These are phyloP conservation scores for Dactylonectria estremocensis DNA, from an alignment of 2,329 filamentous ascomycete species.

Conservation along the genomic window DNA sequence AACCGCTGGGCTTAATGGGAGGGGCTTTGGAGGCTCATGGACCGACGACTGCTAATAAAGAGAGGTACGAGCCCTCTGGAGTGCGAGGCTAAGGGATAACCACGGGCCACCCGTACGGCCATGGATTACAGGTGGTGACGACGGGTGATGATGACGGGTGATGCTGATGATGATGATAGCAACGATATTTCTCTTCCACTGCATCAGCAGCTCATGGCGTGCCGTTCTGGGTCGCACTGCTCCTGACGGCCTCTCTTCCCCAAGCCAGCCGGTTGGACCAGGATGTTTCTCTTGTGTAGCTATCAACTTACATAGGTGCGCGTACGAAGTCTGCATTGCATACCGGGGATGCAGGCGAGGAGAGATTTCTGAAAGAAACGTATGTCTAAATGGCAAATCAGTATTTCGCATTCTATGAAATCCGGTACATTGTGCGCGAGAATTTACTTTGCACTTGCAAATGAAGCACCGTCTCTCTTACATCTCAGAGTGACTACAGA, in stretches of 20 bases:
- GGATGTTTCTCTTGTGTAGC: neutral
- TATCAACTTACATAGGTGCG: no score
- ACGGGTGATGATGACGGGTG: neutral
- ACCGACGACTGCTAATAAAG: neutral
- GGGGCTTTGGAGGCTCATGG: neutral
- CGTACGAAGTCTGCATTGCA: neutral
- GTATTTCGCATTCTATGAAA: neutral
- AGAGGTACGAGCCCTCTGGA: neutral
- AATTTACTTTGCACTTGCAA: neutral
- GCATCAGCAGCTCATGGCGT: neutral
- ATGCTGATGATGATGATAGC: neutral
- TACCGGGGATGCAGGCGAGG: neutral
- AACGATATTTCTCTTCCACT: no score
- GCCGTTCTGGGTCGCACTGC: slow-evolving; percentile 1
- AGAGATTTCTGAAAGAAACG: neutral
- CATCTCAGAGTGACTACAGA: neutral
- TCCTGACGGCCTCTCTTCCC: neutral
- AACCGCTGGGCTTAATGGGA: slow-evolving; percentile 14
- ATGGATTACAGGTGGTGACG: neutral
- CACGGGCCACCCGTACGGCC: neutral
- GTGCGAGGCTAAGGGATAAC: neutral
- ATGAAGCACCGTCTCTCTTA: neutral
- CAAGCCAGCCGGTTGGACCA: neutral
- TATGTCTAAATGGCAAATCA: neutral
- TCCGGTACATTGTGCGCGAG: neutral